A percentile compares a stretch with the other conserved stretches of the same genome.
These are phyloP conservation scores for Ophiostoma quercus DNA, from an alignment of 2,329 filamentous ascomycete genomes.

Conservation along the genomic window DNA sequence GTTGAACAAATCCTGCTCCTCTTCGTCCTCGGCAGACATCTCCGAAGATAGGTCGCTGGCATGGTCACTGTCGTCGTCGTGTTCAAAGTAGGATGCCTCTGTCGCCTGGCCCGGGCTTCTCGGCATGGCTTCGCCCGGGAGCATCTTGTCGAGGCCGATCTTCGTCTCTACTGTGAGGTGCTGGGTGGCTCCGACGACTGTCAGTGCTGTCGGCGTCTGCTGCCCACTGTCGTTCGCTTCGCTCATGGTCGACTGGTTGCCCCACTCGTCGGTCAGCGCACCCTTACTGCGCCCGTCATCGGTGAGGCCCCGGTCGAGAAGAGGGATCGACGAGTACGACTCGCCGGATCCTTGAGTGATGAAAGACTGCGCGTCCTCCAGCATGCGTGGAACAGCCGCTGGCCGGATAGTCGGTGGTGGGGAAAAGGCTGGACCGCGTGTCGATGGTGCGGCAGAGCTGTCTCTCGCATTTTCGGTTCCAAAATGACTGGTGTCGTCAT, in stretches of 20 bases:
- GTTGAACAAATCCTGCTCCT: slow-evolving; percentile 30
- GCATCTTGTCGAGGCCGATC: slow-evolving; percentile 31
- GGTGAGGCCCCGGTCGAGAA: slow-evolving; percentile 62
- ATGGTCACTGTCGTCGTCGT: slow-evolving; percentile 43
- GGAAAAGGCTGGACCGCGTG: slow-evolving; percentile 10
- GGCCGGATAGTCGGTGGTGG: slow-evolving; percentile 15
- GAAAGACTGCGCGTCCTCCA: slow-evolving; percentile 43
- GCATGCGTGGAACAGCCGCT: slow-evolving; percentile 27
- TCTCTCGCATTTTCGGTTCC: not conserved
- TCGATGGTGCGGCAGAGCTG: not conserved
- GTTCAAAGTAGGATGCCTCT: slow-evolving; percentile 44
- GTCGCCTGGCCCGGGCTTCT: slow-evolving; percentile 29
- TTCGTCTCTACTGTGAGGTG: not conserved
- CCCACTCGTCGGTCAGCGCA: slow-evolving; percentile 44
- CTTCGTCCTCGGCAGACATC: slow-evolving; percentile 48
- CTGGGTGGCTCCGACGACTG: not conserved
- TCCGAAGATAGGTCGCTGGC: slow-evolving; percentile 60
- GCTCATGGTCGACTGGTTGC: slow-evolving; percentile 50
- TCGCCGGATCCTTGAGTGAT: slow-evolving; percentile 60
- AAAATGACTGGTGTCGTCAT: not conserved
- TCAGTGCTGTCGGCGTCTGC: slow-evolving; percentile 25
- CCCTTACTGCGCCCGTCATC: slow-evolving; percentile 46
- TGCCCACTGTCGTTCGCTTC: slow-evolving; percentile 37
- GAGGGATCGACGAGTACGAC: slow-evolving; percentile 71
- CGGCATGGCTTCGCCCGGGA: slow-evolving; percentile 35